Conservation (phyloP, 208 protist species). For the Acanthamoeba royreba region DNA sequence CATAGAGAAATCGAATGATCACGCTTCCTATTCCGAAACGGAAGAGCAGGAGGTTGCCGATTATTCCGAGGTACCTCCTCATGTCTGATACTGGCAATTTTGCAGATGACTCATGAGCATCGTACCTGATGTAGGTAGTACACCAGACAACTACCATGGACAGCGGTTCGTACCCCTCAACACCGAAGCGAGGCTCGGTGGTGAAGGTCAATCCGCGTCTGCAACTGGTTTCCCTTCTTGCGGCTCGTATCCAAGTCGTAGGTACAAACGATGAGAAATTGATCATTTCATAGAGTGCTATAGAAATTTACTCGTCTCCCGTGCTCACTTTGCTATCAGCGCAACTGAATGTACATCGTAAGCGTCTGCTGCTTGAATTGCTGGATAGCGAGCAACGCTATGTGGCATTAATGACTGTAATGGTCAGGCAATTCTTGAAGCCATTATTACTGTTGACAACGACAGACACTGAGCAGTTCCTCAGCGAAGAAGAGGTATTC, state of each 20-base stretch:
- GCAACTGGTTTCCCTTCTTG: background rate
- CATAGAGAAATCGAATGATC: background rate
- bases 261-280: background rate
- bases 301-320: background rate
- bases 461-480: slow-evolving; percentile 4
- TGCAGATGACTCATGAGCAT: no score
- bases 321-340: no score
- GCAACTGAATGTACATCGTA: background rate
- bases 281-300: background rate
- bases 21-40: slow-evolving; percentile 1
- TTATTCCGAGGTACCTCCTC: background rate
- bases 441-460: slow-evolving; percentile 27
- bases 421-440: slow-evolving; percentile 27
- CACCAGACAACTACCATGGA: slow-evolving; percentile 24
- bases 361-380: background rate
- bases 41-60: slow-evolving; percentile 28
- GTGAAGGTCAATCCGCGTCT: background rate
- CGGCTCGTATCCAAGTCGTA: slow-evolving; percentile 12
- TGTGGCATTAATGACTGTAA: background rate
- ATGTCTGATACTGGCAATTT: background rate
- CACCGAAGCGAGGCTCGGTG: background rate
- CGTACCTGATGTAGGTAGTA: background rate
- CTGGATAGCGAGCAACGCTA: background rate
- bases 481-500: slow-evolving; percentile 46
- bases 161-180: slow-evolving; percentile 24